Percentiles rank a stretch among this genome's conserved stretches.
Conservation (phyloP, 2,329 filamentous ascomycete genomes). For the Aspergillus sp. region DNA sequence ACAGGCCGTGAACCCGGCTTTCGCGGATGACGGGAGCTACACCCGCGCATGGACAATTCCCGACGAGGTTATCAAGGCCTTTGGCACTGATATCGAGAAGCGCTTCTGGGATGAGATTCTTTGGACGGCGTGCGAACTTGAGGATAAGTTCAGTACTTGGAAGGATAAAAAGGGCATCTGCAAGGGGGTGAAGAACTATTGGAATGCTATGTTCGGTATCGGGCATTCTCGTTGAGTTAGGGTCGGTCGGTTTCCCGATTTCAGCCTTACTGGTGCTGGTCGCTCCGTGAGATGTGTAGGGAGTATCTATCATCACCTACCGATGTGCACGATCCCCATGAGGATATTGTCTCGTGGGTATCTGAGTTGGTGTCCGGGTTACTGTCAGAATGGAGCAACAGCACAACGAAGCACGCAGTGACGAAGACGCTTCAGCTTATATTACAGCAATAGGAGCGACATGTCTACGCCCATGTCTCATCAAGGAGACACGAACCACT, state of each 20-base stretch:
- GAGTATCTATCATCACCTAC: too few species aligned
- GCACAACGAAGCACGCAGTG: neutral
- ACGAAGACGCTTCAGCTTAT: neutral
- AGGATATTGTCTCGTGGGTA: too few species aligned
- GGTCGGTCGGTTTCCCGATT: neutral
- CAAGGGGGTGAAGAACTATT: constrained; percentile 36
- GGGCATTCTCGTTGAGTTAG: neutral
- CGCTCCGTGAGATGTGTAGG: neutral
- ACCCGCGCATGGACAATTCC: constrained; percentile 37
- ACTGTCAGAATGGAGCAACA: neutral
- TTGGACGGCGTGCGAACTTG: constrained; percentile 42
- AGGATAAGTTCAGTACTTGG: constrained; percentile 37
- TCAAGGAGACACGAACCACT: too few species aligned
- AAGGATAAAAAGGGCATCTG: constrained; percentile 36
- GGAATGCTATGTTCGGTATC: constrained; percentile 35
- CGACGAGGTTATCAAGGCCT: constrained; percentile 30
- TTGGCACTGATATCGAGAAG: constrained; percentile 41
- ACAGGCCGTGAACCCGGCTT: constrained; percentile 31
- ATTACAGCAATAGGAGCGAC: neutral
- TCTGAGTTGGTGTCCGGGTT: neutral
- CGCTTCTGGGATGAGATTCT: constrained; percentile 44
- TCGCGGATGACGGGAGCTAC: constrained; percentile 35
- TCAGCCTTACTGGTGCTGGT: neutral
- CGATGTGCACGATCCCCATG: neutral
- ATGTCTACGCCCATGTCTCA: too few species aligned